A percentile compares a stretch with the other conserved stretches of the same genome.
These are phyloP conservation scores for Amanita thiersii DNA, from an alignment of 768 basidiomycete genomes.

Conservation along the genomic window DNA sequence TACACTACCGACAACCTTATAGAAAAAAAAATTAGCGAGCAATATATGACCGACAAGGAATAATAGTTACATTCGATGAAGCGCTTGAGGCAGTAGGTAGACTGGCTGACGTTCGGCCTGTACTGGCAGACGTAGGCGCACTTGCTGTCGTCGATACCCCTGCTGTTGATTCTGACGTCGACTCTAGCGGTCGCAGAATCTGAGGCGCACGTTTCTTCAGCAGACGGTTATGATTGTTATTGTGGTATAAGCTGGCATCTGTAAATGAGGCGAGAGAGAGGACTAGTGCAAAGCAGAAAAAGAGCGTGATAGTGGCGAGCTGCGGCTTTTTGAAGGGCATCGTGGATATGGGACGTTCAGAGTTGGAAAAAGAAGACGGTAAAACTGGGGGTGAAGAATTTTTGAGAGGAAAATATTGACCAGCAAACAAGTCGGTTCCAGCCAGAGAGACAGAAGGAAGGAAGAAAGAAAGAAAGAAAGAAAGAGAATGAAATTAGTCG, in stretches of 20 bases:
- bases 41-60: not conserved
- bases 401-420: not conserved
- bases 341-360: slow-evolving; percentile 14
- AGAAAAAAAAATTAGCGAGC: not conserved
- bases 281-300: slow-evolving; percentile 52
- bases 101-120: too few relatives aligned
- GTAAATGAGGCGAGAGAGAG: slow-evolving; percentile 38
- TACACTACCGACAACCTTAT: not conserved
- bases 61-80: slow-evolving; percentile 1
- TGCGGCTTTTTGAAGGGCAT: slow-evolving; percentile 43
- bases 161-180: slow-evolving; percentile 12
- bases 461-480: slow-evolving; percentile 12
- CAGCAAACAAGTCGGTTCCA: slow-evolving; percentile 7
- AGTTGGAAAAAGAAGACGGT: not conserved
- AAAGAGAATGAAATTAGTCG: too few relatives aligned
- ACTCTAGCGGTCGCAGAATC: slow-evolving; percentile 1
- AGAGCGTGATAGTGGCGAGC: slow-evolving; percentile 50
- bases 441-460: slow-evolving; percentile 1
- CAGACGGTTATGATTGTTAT: slow-evolving; percentile 53
- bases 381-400: not conserved
- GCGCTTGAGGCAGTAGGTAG: not conserved
- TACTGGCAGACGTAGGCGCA: too few relatives aligned
- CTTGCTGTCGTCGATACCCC: not conserved
- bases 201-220: slow-evolving; percentile 54
- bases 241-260: slow-evolving; percentile 38